Evolutionary conservation across 208 protist genomes (phyloP).

Genomic region (Crithidia brevicula): DNA sequence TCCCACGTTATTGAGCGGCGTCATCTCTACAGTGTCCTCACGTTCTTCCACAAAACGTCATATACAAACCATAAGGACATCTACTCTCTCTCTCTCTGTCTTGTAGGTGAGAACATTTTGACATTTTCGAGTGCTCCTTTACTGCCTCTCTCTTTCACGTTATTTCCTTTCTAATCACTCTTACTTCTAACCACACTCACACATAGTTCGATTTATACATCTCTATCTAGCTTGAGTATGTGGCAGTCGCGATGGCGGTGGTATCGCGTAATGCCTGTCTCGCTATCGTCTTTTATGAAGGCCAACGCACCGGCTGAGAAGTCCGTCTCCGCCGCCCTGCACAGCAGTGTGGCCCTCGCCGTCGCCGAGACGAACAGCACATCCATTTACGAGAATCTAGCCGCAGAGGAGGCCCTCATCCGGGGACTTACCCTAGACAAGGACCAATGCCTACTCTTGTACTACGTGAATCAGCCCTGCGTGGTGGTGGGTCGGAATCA

Average conservation of each 20-base stretch:
- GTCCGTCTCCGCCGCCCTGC: slow-evolving; percentile 3
- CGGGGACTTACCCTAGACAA: slow-evolving; percentile 52
- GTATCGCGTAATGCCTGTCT: background rate
- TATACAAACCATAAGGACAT: too few species aligned
- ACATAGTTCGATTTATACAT: too few species aligned
- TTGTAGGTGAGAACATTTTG: too few species aligned
- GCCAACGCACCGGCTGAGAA: slow-evolving; percentile 10
- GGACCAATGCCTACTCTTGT: slow-evolving; percentile 48
- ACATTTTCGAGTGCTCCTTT: background rate
- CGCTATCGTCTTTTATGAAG: background rate
- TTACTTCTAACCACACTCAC: background rate
- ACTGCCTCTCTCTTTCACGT: background rate
- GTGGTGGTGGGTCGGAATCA: slow-evolving; percentile 89
- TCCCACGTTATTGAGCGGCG: too few species aligned
- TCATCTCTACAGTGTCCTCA: too few species aligned
- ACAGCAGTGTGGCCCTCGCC: slow-evolving; percentile 7
- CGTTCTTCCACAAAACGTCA: too few species aligned
- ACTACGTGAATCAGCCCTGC: slow-evolving; percentile 84
- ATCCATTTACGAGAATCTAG: slow-evolving; percentile 77
- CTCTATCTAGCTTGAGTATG: too few species aligned
- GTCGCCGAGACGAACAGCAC: slow-evolving; percentile 48
- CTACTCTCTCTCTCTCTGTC: too few species aligned
- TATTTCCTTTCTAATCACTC: background rate
- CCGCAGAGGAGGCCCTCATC: slow-evolving; percentile 74
- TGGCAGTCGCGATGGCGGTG: background rate